Evolutionary conservation across 2,329 filamentous ascomycete genomes (phyloP).

Genomic region (Colletotrichum tropicicola): DNA sequence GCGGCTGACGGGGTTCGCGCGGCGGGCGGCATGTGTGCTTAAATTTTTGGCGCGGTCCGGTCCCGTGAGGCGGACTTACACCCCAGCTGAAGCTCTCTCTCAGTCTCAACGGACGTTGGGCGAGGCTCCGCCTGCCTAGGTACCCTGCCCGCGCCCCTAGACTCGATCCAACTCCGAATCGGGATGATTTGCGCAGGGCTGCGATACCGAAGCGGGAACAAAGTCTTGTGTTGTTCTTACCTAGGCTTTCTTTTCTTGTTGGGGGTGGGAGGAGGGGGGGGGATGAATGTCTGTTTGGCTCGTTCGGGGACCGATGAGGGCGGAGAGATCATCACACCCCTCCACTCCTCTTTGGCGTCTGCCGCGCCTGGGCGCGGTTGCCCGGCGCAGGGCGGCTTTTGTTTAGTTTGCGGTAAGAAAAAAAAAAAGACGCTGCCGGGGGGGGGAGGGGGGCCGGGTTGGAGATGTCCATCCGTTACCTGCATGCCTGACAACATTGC

Average conservation of each 20-base stretch:
- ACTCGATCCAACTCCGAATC: not conserved
- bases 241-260: not conserved
- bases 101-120: not conserved
- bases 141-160: not conserved
- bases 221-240: not conserved
- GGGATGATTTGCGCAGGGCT: conserved; percentile 13
- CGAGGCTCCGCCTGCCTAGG: not conserved
- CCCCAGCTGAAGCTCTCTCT: not conserved
- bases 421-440: too few relatives aligned
- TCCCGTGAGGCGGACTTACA: not conserved
- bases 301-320: too few relatives aligned
- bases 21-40: not conserved
- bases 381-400: not conserved
- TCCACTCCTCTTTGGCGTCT: not conserved
- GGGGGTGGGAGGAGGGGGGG: too few relatives aligned
- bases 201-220: conserved; percentile 6
- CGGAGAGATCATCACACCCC: too few relatives aligned
- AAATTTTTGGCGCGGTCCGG: too few relatives aligned
- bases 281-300: not conserved
- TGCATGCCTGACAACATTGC: not conserved
- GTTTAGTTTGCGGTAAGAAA: not conserved
- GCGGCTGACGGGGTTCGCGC: not conserved
- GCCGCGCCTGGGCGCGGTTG: conserved; percentile 2
- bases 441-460: too few relatives aligned
- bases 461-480: too few relatives aligned